phyloP scores from a whole-genome alignment of 441 rosid genomes.

The Gossypium aridum region DNA sequence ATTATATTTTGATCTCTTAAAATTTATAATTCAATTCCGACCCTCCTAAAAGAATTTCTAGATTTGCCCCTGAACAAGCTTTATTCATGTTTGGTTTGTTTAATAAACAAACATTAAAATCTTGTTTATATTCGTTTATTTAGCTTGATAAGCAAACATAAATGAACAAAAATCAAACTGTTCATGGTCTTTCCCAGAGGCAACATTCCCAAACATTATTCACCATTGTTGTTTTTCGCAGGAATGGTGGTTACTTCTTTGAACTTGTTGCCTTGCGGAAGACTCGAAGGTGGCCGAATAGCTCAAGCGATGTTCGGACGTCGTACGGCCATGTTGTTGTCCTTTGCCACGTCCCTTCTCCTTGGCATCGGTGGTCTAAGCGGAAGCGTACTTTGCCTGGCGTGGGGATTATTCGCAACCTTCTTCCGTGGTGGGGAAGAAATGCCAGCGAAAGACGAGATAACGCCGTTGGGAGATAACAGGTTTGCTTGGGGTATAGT shows the following conservation, averaged over 20 bases:
- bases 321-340: conserved; percentile 60
- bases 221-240: conserved; percentile 14
- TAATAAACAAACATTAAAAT: too few relatives aligned
- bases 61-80: too few relatives aligned
- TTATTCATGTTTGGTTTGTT: too few relatives aligned
- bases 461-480: conserved; percentile 58
- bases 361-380: conserved; percentile 75
- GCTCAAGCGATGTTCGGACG: conserved; percentile 90
- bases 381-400: conserved; percentile 80
- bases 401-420: conserved; percentile 85
- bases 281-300: conserved; percentile 87
- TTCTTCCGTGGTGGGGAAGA: conserved; percentile 92
- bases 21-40: too few relatives aligned
- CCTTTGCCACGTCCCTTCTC: conserved; percentile 69
- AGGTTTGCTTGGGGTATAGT: conserved; percentile 80
- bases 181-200: too few relatives aligned
- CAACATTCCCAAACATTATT: not conserved
- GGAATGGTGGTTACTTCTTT: conserved; percentile 92
- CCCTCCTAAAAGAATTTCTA: too few relatives aligned
- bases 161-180: too few relatives aligned
- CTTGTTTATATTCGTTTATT: too few relatives aligned
- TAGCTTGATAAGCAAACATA: not conserved
- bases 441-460: conserved; percentile 77
- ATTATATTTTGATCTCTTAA: too few relatives aligned
- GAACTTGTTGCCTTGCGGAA: conserved; percentile 87